A percentile compares a stretch with the other conserved stretches of the same genome.
phyloP scores from a whole-genome alignment of 805 yeast genomes.

The Kluyveromyces aestuarii region DNA sequence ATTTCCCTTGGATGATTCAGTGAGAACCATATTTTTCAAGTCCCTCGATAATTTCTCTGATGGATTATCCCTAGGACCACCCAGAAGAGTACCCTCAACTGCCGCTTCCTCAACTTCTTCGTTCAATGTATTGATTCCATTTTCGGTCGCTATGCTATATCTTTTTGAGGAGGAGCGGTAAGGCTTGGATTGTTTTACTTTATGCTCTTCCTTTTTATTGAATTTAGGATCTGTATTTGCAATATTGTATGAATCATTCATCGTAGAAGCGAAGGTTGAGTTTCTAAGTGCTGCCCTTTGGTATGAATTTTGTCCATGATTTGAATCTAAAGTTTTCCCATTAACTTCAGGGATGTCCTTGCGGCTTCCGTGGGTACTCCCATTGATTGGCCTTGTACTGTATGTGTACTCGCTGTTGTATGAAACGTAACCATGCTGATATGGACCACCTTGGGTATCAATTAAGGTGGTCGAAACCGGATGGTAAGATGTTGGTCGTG shows the following conservation, averaged over 20 bases:
- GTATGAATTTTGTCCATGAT: background rate
- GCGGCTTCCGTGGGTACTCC: background rate
- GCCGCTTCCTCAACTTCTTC: conserved; percentile 14
- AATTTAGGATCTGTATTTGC: background rate
- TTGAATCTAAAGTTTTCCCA: background rate
- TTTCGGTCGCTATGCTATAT: conserved; percentile 3
- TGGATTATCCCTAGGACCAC: background rate
- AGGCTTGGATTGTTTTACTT: background rate
- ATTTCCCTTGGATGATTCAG: background rate
- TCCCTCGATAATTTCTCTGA: background rate
- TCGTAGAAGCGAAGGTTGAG: background rate
- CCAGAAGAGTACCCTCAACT: background rate
- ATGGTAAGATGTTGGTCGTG: conserved; percentile 79
- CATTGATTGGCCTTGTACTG: background rate
- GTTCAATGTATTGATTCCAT: conserved; percentile 8
- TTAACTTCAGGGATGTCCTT: background rate
- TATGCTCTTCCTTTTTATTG: background rate
- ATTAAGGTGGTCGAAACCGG: conserved; percentile 30
- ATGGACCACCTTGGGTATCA: conserved; percentile 9
- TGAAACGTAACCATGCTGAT: background rate
- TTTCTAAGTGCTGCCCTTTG: background rate
- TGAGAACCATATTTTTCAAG: background rate
- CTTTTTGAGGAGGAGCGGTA: background rate
- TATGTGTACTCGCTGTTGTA: background rate
- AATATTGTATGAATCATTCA: background rate